A percentile compares a stretch with the other conserved stretches of the same genome.
phyloP scores from a whole-genome alignment of 2,329 filamentous ascomycete genomes.

The Alternaria panax region DNA sequence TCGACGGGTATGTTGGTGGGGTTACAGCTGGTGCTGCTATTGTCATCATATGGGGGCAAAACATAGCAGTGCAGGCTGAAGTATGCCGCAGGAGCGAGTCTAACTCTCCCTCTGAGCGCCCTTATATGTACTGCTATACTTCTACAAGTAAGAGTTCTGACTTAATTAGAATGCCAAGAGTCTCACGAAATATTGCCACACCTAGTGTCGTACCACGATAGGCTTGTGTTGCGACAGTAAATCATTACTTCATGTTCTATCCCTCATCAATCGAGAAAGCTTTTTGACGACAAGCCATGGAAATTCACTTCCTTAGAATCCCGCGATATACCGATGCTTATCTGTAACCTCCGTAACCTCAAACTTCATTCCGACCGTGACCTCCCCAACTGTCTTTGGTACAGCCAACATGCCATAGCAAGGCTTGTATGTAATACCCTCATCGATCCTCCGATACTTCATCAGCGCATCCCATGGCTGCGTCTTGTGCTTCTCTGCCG shows the following conservation, averaged over 20 bases:
- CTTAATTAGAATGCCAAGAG: too few species aligned
- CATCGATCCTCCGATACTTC: slow-evolving; percentile 66
- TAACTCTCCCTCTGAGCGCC: too few species aligned
- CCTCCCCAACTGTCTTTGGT: slow-evolving; percentile 63
- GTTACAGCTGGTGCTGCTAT: too few species aligned
- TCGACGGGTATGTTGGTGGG: too few species aligned
- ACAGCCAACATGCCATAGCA: slow-evolving; percentile 73
- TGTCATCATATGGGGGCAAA: too few species aligned
- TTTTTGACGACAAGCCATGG: background rate
- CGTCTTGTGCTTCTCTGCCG: slow-evolving; percentile 63
- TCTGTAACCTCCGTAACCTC: slow-evolving; percentile 66
- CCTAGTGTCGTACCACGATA: too few species aligned
- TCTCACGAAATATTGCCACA: too few species aligned
- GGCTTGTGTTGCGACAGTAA: background rate
- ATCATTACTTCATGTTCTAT: background rate
- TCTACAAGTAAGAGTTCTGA: too few species aligned
- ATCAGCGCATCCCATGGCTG: slow-evolving; percentile 70
- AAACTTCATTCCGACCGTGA: slow-evolving; percentile 66
- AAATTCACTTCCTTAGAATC: slow-evolving; percentile 27
- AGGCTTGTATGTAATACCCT: slow-evolving; percentile 68
- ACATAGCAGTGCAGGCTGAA: too few species aligned
- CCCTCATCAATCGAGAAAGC: background rate
- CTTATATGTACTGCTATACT: too few species aligned
- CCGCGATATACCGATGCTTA: slow-evolving; percentile 62
- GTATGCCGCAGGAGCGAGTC: too few species aligned